Percentiles rank a stretch among this genome's conserved stretches.
Evolutionary conservation across 2,329 filamentous ascomycete genomes (phyloP).

Genomic region (Juglanconis juglandina): DNA sequence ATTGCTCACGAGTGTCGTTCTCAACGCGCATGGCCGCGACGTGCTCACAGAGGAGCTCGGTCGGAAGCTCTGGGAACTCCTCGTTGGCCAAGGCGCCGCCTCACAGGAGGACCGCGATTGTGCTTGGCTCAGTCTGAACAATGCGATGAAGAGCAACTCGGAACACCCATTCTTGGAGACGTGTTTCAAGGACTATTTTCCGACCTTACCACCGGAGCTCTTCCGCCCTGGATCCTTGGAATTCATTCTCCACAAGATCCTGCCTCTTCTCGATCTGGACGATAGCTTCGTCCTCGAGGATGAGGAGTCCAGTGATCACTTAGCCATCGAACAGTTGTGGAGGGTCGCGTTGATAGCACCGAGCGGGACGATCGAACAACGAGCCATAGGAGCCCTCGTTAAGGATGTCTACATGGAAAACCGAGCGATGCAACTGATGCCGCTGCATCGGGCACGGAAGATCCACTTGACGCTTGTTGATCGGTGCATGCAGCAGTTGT

Average conservation of each 20-base stretch:
- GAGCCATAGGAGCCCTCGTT: constrained; percentile 69
- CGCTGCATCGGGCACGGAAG: constrained; percentile 47
- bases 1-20: constrained; percentile 56
- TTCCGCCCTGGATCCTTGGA: constrained; percentile 61
- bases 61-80: constrained; percentile 64
- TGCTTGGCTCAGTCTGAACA: constrained; percentile 67
- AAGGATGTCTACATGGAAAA: constrained; percentile 66
- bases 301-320: constrained; percentile 48
- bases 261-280: constrained; percentile 43
- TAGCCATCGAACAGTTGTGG: constrained; percentile 73
- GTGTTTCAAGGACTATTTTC: constrained; percentile 56
- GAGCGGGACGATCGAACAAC: constrained; percentile 60
- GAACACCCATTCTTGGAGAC: constrained; percentile 54
- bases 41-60: constrained; percentile 62
- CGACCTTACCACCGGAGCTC: constrained; percentile 51
- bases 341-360: constrained; percentile 70
- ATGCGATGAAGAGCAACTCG: constrained; percentile 39
- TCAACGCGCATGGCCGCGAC: constrained; percentile 48
- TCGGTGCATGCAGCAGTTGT: constrained; percentile 69
- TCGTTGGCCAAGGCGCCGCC: constrained; percentile 63
- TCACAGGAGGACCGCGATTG: constrained; percentile 58
- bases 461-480: constrained; percentile 69
- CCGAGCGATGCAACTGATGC: constrained; percentile 45
- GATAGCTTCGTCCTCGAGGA: constrained; percentile 44
- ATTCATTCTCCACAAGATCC: constrained; percentile 55